Conservation (phyloP, 139 green algal species). For the Volvox africanus region DNA sequence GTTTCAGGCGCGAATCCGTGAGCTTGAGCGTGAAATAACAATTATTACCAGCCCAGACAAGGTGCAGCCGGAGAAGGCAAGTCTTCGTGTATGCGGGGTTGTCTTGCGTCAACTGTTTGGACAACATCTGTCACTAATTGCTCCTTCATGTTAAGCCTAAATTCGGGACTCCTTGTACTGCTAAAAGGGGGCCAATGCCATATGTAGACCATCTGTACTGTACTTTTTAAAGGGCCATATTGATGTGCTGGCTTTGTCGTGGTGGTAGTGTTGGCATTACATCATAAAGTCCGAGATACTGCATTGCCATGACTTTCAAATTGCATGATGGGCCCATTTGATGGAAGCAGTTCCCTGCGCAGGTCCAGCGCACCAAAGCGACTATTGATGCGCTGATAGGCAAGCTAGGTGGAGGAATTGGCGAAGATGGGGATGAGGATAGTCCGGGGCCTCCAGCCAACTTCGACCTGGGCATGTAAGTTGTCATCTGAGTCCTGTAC, state of each 20-base stretch:
- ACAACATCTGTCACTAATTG: too few species aligned
- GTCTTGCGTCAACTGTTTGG: background rate
- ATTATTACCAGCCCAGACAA: background rate
- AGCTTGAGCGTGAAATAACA: slow-evolving; percentile 10
- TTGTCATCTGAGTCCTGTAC: background rate
- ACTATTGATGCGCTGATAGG: slow-evolving; percentile 37
- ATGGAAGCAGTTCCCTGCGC: background rate
- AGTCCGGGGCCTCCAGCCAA: slow-evolving; percentile 1
- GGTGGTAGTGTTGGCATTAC: too few species aligned
- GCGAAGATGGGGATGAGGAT: background rate
- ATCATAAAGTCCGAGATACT: too few species aligned
- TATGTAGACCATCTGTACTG: too few species aligned
- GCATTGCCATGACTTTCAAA: too few species aligned
- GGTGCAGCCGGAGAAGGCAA: background rate
- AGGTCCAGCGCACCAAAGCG: background rate
- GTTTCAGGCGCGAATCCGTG: background rate
- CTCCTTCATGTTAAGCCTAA: too few species aligned
- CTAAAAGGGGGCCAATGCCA: too few species aligned
- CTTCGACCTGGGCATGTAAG: slow-evolving; percentile 31
- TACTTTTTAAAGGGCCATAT: too few species aligned
- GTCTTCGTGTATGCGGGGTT: background rate
- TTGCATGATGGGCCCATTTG: too few species aligned
- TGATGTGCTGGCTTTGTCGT: too few species aligned
- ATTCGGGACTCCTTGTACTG: too few species aligned
- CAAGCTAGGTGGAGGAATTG: background rate